Conservation (phyloP, 176 grass and related monocot species). For the Oryza meridionalis region DNA sequence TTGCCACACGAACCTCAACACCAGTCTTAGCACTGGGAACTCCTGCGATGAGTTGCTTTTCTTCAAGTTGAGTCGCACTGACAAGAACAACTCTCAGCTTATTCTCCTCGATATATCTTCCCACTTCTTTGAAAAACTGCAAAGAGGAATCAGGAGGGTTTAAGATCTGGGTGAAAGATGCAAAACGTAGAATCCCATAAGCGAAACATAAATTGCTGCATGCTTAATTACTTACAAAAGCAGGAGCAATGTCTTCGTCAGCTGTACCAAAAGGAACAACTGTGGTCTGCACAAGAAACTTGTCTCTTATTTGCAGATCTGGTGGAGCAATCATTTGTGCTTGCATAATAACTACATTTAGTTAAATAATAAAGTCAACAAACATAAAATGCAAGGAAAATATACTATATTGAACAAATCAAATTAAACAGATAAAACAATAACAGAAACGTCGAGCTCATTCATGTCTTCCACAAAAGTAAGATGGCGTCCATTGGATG, state of each 20-base stretch:
- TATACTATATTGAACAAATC: background rate
- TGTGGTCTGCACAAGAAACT: constrained; percentile 85
- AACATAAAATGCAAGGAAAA: constrained; percentile 16
- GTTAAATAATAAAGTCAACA: constrained; percentile 29
- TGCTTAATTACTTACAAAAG: constrained; percentile 64
- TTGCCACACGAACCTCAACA: constrained; percentile 31
- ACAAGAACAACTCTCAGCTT: constrained; percentile 80
- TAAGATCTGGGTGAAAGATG: constrained; percentile 18
- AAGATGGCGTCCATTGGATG: background rate
- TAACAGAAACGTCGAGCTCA: background rate
- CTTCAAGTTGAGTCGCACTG: constrained; percentile 45
- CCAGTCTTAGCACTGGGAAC: constrained; percentile 21
- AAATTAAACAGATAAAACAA: background rate
- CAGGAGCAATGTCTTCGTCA: constrained; percentile 77
- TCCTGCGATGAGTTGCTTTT: constrained; percentile 31
- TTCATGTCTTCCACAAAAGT: constrained; percentile 4
- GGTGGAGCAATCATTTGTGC: constrained; percentile 57
- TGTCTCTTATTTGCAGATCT: constrained; percentile 84
- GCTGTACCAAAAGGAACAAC: constrained; percentile 69
- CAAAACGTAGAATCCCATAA: background rate
- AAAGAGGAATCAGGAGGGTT: constrained; percentile 32
- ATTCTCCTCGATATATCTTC: constrained; percentile 77
- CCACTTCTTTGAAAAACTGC: constrained; percentile 84
- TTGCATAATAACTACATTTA: constrained; percentile 84
- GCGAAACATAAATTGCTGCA: constrained; percentile 21